Conservation (phyloP, 345 rosid species). For the Firmiana major region DNA sequence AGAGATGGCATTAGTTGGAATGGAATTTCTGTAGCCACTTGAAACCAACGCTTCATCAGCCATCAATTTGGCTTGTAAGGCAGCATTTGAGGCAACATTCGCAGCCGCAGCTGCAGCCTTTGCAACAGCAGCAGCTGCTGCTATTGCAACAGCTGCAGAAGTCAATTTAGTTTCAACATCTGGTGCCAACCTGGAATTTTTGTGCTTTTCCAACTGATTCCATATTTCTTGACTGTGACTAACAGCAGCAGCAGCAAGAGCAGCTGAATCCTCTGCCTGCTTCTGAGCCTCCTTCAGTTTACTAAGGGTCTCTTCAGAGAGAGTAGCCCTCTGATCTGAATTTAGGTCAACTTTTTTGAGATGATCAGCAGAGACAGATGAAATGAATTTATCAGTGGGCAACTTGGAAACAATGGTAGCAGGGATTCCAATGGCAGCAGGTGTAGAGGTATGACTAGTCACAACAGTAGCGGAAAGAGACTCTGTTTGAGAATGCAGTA, state of each 20-base stretch:
- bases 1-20: constrained; percentile 31
- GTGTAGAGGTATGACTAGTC: constrained; percentile 28
- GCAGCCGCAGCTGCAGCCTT: constrained; percentile 98
- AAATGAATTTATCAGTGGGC: constrained; percentile 33
- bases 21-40: constrained; percentile 22
- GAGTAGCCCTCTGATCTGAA: constrained; percentile 35
- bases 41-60: constrained; percentile 77
- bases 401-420: constrained; percentile 36
- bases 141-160: constrained; percentile 81
- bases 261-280: constrained; percentile 85
- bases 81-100: constrained; percentile 89
- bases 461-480: constrained; percentile 37
- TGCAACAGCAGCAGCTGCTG: constrained; percentile 95
- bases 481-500: constrained; percentile 41
- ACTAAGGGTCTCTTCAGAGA: constrained; percentile 59
- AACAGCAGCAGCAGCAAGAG: constrained; percentile 74
- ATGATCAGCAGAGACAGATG: constrained; percentile 43
- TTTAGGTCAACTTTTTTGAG: constrained; percentile 33
- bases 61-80: constrained; percentile 88
- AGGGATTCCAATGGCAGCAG: constrained; percentile 40
- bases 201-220: constrained; percentile 65
- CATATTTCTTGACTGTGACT: constrained; percentile 63
- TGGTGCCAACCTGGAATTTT: constrained; percentile 43
- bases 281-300: constrained; percentile 65
- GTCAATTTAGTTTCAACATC: constrained; percentile 68